Conservation (phyloP, 495 filamentous ascomycete genomes). For the Penicillium lagena region DNA sequence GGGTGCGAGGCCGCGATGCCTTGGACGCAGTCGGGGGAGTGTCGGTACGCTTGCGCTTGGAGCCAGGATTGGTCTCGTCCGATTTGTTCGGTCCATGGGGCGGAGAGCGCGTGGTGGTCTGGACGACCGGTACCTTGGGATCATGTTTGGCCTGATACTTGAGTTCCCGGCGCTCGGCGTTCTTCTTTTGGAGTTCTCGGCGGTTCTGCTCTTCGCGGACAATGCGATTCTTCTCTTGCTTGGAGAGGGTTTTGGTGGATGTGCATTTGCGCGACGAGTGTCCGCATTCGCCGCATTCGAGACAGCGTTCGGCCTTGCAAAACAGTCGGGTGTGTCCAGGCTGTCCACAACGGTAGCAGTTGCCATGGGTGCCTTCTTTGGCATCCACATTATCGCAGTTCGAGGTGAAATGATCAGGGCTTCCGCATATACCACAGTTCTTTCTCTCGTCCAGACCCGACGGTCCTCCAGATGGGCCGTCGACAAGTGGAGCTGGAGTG, state of each 20-base stretch:
- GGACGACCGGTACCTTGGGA: constrained; percentile 38
- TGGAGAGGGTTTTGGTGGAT: constrained; percentile 24
- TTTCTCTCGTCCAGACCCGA: constrained; percentile 37
- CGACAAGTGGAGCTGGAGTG: constrained; percentile 18
- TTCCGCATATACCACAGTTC: constrained; percentile 43
- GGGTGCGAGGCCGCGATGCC: constrained; percentile 16
- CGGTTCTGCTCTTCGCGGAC: constrained; percentile 26
- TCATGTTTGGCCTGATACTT: constrained; percentile 41
- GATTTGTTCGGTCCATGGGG: neutral
- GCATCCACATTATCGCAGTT: constrained; percentile 43
- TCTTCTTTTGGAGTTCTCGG: constrained; percentile 21
- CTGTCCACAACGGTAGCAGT: constrained; percentile 39
- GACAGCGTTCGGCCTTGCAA: constrained; percentile 38
- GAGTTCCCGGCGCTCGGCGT: constrained; percentile 31
- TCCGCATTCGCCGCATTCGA: constrained; percentile 41
- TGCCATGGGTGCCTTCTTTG: constrained; percentile 24
- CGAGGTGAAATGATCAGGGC: constrained; percentile 37
- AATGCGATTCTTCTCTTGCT: constrained; percentile 26
- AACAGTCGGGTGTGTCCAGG: constrained; percentile 28
- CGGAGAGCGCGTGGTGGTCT: constrained; percentile 19
- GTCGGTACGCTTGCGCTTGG: constrained; percentile 39
- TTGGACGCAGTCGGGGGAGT: constrained; percentile 24
- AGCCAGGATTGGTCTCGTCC: constrained; percentile 8
- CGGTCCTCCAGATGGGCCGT: constrained; percentile 39
- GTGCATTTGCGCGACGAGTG: constrained; percentile 31